Base-by-base conservation (phyloP, 441 rosid species). In the Populus trichocarpa region DNA sequence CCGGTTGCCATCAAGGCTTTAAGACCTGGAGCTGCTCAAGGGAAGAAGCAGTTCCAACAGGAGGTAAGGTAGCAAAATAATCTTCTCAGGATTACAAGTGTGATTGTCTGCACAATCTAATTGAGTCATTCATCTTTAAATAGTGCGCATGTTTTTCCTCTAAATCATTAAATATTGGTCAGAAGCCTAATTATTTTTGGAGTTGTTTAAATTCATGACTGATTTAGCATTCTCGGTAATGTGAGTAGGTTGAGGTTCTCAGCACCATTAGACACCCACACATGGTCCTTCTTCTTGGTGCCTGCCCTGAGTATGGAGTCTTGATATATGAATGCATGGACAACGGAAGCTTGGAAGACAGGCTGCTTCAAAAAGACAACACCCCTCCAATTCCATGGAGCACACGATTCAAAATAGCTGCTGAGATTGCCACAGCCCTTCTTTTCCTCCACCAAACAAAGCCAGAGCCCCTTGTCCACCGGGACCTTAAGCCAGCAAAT, bases 11-110 rank as follows among this genome's bases (percentile, higher is more conserved):
- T 92, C 77, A 92, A 92, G 83, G 91, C 90, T 64, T 82, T 92
- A 81, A 88, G 95, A 78, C 92, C 97, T 1, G 95, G 88, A 84
- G 97, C 95, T 72, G 89, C 90, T 72, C 95, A 92, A 81, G 97
- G 95, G 63, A 87, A 86, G 82, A 90, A 80, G 71, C 97, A 92
- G 79, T 91, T 91, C 83, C 92, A 90, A 28, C 94, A 91, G 75
- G 97, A 92, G 89, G 96, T 92, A 82, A 81, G 74, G 4, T 76
- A n/a, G 23, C 28, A 10, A 18, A 32, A 53, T 69, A 61, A 3
- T 22, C 11, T 61, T 9, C 13, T 22, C 28, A 61, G 28, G 28
- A 61, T 22, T 22, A 3, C 22, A 22, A 9, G 5, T 61, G 66
- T 0, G 28, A 61, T 61, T 7, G 23, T 59, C n/a, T 59, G 25